Percentiles rank a stretch among this genome's conserved stretches.
phyloP scores from a whole-genome alignment of 2,329 filamentous ascomycete genomes.

The Hyphodiscus sp. region DNA sequence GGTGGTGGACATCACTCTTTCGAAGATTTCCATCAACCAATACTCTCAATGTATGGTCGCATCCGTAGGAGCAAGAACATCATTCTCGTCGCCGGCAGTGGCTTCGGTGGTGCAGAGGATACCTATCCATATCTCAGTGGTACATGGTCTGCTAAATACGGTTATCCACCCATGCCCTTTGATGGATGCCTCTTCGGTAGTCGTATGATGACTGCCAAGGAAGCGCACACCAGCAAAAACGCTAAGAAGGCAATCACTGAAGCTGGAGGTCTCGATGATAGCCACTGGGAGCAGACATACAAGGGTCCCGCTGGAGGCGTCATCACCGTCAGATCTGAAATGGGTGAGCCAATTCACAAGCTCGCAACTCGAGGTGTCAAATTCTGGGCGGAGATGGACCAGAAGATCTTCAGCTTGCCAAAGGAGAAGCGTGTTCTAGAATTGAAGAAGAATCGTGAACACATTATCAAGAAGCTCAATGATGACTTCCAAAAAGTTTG shows the following conservation, averaged over 20 bases:
- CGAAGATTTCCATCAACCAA: conserved; percentile 90
- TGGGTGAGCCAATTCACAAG: conserved; percentile 99
- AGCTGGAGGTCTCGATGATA: conserved; percentile 74
- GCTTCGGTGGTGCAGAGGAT: conserved; percentile 83
- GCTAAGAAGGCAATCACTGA: conserved; percentile 89
- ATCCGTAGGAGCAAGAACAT: conserved; percentile 83
- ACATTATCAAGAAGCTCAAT: conserved; percentile 94
- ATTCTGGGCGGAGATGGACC: conserved; percentile 98
- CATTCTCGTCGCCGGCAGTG: conserved; percentile 82
- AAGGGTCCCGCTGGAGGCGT: conserved; percentile 86
- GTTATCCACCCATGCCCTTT: conserved; percentile 89
- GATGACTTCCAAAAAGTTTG: conserved; percentile 96
- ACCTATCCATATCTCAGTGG: conserved; percentile 91
- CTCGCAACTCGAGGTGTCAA: conserved; percentile 90
- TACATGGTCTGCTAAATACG: conserved; percentile 78
- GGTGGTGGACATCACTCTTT: conserved; percentile 93
- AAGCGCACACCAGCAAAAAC: conserved; percentile 78
- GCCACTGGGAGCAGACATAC: conserved; percentile 88
- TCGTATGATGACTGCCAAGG: conserved; percentile 92
- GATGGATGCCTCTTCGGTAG: conserved; percentile 88
- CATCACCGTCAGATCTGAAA: conserved; percentile 94
- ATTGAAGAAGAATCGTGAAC: conserved; percentile 78
- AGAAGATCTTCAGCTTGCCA: conserved; percentile 94
- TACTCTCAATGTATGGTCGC: conserved; percentile 84
- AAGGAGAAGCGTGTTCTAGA: conserved; percentile 83